Percentiles rank a stretch among this genome's conserved stretches.
Evolutionary conservation across 2,329 filamentous ascomycete genomes (phyloP).

Genomic region (Cladosporium halotolerans): DNA sequence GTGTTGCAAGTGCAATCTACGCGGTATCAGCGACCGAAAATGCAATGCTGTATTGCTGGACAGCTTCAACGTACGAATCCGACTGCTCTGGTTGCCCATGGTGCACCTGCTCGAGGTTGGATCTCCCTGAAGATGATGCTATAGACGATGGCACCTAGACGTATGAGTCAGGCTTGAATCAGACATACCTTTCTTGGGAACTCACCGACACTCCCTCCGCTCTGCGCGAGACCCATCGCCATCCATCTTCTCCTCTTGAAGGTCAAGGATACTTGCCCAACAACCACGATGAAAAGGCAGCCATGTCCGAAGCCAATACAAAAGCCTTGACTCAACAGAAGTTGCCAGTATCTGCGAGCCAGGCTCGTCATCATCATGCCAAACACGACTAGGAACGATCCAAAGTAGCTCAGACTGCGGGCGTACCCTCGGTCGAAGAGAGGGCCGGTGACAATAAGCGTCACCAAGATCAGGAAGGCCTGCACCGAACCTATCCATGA

Average conservation of each 20-base stretch:
- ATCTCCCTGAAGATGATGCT: no score
- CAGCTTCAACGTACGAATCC: no score
- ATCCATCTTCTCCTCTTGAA: neutral
- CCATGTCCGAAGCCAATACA: constrained; percentile 51
- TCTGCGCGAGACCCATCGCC: neutral
- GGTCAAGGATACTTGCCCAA: neutral
- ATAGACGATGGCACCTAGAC: no score
- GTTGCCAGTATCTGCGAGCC: constrained; percentile 44
- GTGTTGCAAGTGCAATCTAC: no score
- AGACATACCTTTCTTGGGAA: neutral
- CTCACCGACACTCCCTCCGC: neutral
- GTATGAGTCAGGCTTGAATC: no score
- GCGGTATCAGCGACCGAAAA: no score
- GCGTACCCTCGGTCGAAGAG: constrained; percentile 42
- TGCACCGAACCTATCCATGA: constrained; percentile 40
- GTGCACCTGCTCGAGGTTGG: no score
- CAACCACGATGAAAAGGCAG: constrained; percentile 48
- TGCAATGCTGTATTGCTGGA: no score
- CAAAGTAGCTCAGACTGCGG: constrained; percentile 32
- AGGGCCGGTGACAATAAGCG: constrained; percentile 37
- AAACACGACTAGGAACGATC: constrained; percentile 38
- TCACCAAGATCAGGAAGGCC: constrained; percentile 37
- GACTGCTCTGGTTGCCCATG: no score
- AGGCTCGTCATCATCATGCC: constrained; percentile 48
- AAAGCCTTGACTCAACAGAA: constrained; percentile 47